phyloP scores from a whole-genome alignment of 2,329 filamentous ascomycete species.

The Alternaria sp. region DNA sequence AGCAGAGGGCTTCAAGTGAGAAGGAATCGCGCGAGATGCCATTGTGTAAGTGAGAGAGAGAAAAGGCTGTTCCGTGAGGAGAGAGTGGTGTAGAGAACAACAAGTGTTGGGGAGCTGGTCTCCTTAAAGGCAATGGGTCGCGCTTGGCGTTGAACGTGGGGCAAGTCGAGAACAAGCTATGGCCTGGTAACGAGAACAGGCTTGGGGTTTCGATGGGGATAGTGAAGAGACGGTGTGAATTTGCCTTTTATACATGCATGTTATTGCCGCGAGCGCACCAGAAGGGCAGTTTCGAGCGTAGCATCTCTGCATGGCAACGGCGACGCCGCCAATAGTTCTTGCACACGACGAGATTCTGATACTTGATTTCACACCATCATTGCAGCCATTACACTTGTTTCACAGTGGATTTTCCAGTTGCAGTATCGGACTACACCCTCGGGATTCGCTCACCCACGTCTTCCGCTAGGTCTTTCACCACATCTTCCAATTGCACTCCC shows the following conservation, averaged over 20 bases:
- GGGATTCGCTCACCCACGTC: background rate
- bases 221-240: conserved; percentile 23
- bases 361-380: background rate
- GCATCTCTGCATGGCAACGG: conserved; percentile 24
- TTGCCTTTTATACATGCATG: conserved; percentile 23
- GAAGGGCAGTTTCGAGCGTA: conserved; percentile 22
- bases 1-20: conserved; percentile 76
- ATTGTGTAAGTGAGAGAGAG: conserved; percentile 57
- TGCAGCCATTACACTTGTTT: background rate
- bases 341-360: conserved; percentile 3
- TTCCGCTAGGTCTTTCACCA: background rate
- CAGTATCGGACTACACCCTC: background rate
- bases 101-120: conserved; percentile 30
- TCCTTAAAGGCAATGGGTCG: conserved; percentile 32
- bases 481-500: background rate
- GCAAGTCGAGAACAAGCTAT: conserved; percentile 34
- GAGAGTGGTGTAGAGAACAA: conserved; percentile 18
- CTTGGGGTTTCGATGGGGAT: conserved; percentile 14
- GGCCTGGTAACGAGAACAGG: conserved; percentile 20
- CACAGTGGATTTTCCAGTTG: background rate
- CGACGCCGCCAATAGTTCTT: conserved; percentile 22
- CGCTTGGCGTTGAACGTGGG: conserved; percentile 30
- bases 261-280: conserved; percentile 22
- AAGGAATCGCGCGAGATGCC: conserved; percentile 77
- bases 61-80: conserved; percentile 9